phyloP scores from a whole-genome alignment of 768 basidiomycete genomes.

The Sporobolomyces pararoseus region DNA sequence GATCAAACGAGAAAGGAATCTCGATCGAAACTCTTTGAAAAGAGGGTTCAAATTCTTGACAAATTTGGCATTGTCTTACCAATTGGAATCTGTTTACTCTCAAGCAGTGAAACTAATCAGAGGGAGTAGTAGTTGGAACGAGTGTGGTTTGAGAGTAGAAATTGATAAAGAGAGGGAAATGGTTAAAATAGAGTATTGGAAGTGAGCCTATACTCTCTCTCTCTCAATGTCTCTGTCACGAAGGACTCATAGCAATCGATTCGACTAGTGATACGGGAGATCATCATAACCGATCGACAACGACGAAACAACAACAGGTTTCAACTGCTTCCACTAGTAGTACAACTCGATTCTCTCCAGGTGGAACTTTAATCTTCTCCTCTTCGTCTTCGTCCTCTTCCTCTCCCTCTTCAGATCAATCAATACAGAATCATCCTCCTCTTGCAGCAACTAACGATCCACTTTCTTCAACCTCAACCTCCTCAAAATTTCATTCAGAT shows the following conservation, averaged over 20 bases:
- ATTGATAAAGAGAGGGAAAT: conserved; percentile 66
- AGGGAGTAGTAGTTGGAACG: conserved; percentile 45
- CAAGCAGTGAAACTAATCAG: conserved; percentile 46
- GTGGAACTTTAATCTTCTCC: conserved; percentile 21
- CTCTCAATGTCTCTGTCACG: not conserved
- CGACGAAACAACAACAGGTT: not conserved
- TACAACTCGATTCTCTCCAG: conserved; percentile 51
- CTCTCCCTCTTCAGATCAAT: not conserved
- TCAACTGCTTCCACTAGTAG: conserved; percentile 13
- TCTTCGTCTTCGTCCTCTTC: not conserved
- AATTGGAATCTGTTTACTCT: conserved; percentile 68
- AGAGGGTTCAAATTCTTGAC: conserved; percentile 84
- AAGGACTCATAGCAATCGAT: not conserved
- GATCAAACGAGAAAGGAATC: too few species aligned
- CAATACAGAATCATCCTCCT: not conserved
- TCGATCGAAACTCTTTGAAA: conserved; percentile 59
- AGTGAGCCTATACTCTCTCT: conserved; percentile 54
- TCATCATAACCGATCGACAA: not conserved
- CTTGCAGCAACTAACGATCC: not conserved
- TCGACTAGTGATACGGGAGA: conserved; percentile 1
- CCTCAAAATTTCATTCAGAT: not conserved
- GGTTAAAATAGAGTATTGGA: conserved; percentile 78
- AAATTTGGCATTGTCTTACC: conserved; percentile 86
- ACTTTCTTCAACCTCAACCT: not conserved
- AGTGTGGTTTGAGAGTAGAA: conserved; percentile 59